Conservation (phyloP, 2,329 filamentous ascomycete genomes). For the Fusarium pilosicola region DNA sequence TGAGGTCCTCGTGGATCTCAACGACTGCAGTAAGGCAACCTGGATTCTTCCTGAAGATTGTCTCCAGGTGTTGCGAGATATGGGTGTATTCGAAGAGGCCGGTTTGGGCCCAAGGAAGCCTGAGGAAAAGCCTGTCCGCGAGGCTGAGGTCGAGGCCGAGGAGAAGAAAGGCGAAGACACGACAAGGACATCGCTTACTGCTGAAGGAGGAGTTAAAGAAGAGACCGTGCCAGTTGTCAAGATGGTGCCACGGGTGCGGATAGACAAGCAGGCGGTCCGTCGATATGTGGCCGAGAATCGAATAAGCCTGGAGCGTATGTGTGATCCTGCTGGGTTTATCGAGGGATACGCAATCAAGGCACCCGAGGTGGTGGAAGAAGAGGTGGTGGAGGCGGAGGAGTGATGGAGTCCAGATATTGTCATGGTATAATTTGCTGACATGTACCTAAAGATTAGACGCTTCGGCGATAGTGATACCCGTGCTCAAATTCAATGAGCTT, state of each 20-base stretch:
- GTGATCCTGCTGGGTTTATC: conserved; percentile 79
- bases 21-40: conserved; percentile 78
- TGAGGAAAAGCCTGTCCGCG: conserved; percentile 16
- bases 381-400: conserved; percentile 41
- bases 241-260: conserved; percentile 57
- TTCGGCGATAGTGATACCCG: conserved; percentile 41
- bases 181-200: background rate
- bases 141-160: conserved; percentile 30
- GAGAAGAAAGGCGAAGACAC: conserved; percentile 38
- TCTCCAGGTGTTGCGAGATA: conserved; percentile 78
- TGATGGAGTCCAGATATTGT: conserved; percentile 3
- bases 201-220: conserved; percentile 37
- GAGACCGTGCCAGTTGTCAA: conserved; percentile 45
- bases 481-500: conserved; percentile 24
- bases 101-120: conserved; percentile 57
- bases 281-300: conserved; percentile 72
- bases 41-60: conserved; percentile 90
- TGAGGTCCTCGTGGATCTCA: conserved; percentile 69
- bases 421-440: background rate
- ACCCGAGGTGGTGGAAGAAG: conserved; percentile 49
- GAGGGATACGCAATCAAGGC: conserved; percentile 69
- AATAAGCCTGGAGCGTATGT: conserved; percentile 71
- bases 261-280: conserved; percentile 67
- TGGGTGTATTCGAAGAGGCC: conserved; percentile 75
- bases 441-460: conserved; percentile 20